These are phyloP conservation scores for Bimuria novae-zelandiae DNA, from an alignment of 2,329 filamentous ascomycete genomes.

Conservation along the genomic window DNA sequence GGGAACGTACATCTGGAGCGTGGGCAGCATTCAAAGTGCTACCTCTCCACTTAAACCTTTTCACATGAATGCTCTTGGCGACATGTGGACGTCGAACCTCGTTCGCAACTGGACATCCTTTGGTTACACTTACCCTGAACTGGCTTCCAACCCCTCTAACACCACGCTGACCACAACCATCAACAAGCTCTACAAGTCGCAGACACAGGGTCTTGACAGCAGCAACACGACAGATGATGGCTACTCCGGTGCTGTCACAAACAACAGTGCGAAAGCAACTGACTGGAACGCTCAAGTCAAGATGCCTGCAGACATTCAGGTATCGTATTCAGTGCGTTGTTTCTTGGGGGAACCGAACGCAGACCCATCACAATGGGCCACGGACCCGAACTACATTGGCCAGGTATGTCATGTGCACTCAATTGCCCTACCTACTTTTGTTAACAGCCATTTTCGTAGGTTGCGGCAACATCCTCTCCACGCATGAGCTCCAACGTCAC, in stretches of 20 bases:
- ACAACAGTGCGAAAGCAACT: conserved; percentile 22
- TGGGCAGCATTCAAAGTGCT: conserved; percentile 24
- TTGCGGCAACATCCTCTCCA: conserved; percentile 45
- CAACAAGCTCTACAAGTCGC: conserved; percentile 34
- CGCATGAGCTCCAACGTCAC: conserved; percentile 42
- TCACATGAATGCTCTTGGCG: conserved; percentile 38
- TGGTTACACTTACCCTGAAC: conserved; percentile 42
- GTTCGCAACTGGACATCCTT: conserved; percentile 36
- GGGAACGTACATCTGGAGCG: conserved; percentile 27
- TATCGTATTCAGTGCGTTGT: conserved; percentile 38
- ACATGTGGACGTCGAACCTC: conserved; percentile 36
- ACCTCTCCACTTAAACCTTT: conserved; percentile 33
- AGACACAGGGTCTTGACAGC: conserved; percentile 29
- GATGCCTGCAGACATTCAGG: conserved; percentile 38
- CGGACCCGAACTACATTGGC: conserved; percentile 48
- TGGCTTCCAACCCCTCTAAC: conserved; percentile 30
- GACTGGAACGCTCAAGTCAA: conserved; percentile 39
- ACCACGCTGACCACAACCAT: conserved; percentile 32
- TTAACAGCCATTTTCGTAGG: conserved; percentile 5
- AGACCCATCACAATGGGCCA: conserved; percentile 39
- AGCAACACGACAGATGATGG: conserved; percentile 24
- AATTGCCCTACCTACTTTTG: neutral
- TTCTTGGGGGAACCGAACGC: conserved; percentile 34
- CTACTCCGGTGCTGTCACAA: conserved; percentile 6
- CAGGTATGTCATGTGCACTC: conserved; percentile 22